Base-by-base conservation (phyloP, 306 rosid genomes). In the Citrullus colocynthis region DNA sequence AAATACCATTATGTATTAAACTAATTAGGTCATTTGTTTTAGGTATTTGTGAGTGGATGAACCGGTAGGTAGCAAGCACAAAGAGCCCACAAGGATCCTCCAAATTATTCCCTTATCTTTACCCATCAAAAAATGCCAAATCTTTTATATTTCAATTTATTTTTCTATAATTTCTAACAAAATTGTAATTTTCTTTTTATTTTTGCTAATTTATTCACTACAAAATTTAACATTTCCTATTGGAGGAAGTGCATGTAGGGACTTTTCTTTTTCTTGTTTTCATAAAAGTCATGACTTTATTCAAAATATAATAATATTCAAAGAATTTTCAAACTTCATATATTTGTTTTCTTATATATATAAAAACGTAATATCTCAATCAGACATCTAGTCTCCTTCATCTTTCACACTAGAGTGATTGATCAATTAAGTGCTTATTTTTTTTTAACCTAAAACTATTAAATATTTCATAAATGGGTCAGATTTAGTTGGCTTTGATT, bases 41-140 rank as follows among this genome's bases (percentile, higher is more conserved):
- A 24, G 28, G 28, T 24, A 6, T 59, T 24, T 10, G 65, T 59
- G 36, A 28, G 66, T 61, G 66, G 66, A 28, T 30, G 66, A 61
- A 61, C 65, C 42, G 67, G 67, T 61, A 30, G 67, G 67, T 32
- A 61, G 67, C 42, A 30, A 61, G 51, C 73, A 65, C 49, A 39
- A 37, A 16, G 73, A 17, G 73, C 73, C 73, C 73, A 65, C 73
- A 65, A 65, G 51, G 73, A 65, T 65, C 73, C 51, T 65, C 51
- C 28, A 39, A 39, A 65, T 65, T 65, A 65, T 65, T 37, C 73
- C 73, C 49, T 65, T 65, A 37, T 17, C 49, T 37, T 16, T 65
- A 37, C 51, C 73, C 73, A 37, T 45, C 8, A 37, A 17, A 65
- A 60, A 65, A 64, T 17, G 48, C 14, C 72, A 36, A 64, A 16